A percentile compares a stretch with the other conserved stretches of the same genome.
Evolutionary conservation across 2,329 filamentous ascomycete species (phyloP).

Genomic region (Xylariaceae sp.): DNA sequence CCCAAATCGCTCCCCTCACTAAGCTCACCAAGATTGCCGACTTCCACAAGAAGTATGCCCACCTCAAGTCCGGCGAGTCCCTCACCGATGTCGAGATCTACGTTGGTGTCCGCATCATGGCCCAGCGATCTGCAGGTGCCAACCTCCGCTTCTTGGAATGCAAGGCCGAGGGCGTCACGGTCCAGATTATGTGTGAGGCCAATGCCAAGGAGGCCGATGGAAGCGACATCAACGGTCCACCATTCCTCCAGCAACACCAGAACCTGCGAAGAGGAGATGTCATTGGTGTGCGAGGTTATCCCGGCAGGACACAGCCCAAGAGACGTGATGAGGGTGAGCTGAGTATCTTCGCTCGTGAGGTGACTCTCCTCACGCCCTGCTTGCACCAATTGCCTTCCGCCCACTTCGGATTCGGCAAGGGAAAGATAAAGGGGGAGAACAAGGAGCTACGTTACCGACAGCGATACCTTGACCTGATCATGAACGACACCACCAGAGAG

Average conservation of each 20-base stretch:
- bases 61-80: conserved; percentile 85
- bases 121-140: conserved; percentile 74
- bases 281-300: conserved; percentile 81
- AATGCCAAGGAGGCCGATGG: too few relatives aligned
- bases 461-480: conserved; percentile 92
- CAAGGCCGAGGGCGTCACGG: conserved; percentile 55
- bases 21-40: conserved; percentile 68
- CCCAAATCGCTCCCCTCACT: too few relatives aligned
- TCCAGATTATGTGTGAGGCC: conserved; percentile 91
- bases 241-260: conserved; percentile 86
- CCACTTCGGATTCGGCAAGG: conserved; percentile 71
- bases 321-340: conserved; percentile 88
- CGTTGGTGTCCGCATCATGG: conserved; percentile 85
- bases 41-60: conserved; percentile 73
- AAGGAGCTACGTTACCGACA: conserved; percentile 90
- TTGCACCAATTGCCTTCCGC: conserved; percentile 86
- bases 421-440: conserved; percentile 57
- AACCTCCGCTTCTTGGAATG: conserved; percentile 93
- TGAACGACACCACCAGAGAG: conserved; percentile 84
- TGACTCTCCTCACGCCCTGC: conserved; percentile 85
- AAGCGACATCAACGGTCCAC: conserved; percentile 69
- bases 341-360: conserved; percentile 85
- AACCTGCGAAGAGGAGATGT: conserved; percentile 88
- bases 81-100: conserved; percentile 72
- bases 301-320: conserved; percentile 84